Percentiles rank a stretch among this genome's conserved stretches.
phyloP scores from a whole-genome alignment of 805 yeast genomes.

The Metschnikowia continentalis region DNA sequence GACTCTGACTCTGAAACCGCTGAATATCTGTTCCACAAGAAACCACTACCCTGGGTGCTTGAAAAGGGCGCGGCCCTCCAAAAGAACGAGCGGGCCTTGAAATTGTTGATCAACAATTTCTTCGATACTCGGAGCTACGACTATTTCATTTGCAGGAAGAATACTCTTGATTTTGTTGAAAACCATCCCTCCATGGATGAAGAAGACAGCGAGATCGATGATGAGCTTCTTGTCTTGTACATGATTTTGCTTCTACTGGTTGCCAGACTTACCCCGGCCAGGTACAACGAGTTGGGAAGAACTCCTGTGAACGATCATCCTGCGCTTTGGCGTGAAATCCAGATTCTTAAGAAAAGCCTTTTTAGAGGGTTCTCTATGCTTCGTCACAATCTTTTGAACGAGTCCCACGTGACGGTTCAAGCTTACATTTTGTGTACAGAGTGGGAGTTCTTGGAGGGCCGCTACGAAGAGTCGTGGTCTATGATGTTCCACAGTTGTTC shows the following conservation, averaged over 20 bases:
- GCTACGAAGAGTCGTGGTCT: conserved; percentile 51
- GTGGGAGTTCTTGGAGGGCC: conserved; percentile 45
- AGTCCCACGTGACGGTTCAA: conserved; percentile 45
- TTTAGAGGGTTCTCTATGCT: conserved; percentile 41
- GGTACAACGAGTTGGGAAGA: conserved; percentile 13
- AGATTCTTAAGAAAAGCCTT: conserved; percentile 23
- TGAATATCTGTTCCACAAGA: conserved; percentile 17
- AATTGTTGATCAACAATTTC: conserved; percentile 36
- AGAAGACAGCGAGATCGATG: conserved; percentile 45
- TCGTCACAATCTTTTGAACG: conserved; percentile 44
- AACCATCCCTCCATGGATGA: conserved; percentile 29
- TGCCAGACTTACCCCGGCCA: conserved; percentile 32
- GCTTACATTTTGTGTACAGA: conserved; percentile 50
- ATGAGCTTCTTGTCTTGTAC: conserved; percentile 43
- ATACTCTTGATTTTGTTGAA: conserved; percentile 34
- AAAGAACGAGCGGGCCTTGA: conserved; percentile 31
- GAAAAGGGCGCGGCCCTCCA: conserved; percentile 10
- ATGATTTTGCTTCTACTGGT: conserved; percentile 43
- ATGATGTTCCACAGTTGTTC: conserved; percentile 47
- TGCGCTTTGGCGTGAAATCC: conserved; percentile 18
- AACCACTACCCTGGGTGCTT: conserved; percentile 27
- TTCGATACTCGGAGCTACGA: conserved; percentile 37
- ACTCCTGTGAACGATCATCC: conserved; percentile 11
- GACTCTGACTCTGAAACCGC: neutral
- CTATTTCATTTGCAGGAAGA: conserved; percentile 34